Evolutionary conservation across 805 yeast genomes (phyloP), one percentile per base, ranked within the genome.

Genomic region (Blastobotrys muscicola): DNA sequence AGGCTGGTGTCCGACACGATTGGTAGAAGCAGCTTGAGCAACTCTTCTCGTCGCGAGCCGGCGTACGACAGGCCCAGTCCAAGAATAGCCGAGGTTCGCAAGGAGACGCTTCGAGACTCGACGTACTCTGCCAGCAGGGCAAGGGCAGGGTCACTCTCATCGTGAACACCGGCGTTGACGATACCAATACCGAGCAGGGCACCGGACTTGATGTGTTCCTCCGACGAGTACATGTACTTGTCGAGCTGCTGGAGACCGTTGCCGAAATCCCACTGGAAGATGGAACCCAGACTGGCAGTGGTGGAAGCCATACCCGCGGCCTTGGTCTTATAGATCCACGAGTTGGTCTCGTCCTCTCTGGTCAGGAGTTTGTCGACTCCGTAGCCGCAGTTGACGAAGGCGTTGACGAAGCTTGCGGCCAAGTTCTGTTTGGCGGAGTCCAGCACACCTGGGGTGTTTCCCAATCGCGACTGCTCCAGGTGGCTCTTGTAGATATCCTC

Each of bases 31-130:
- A 89, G 67, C 47, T 79, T 81, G 55, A 82, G 69, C 20, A 92
- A 78, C 49, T 84, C 94, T 55, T 81, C 87, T 56, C 92, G 83
- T 49, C 85, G 80, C 30, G 95, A 82, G 5, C 98, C 98, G 3
- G 97, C 90, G 65, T 85, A 92, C 0, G 97, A 90, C 53, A 92
- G 75, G 39, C 97, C 97, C 45, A 92, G 71, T 51, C 98, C 97
- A 45, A 83, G 74, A 38, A 92, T 82, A 4, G 97, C 85, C 6
- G 96, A 75, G 4, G 87, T 71, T 48, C 85, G 80, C 51, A 85
- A 70, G 43, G 76, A 67, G 47, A 74, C 71, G 51, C 77, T 78
- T 7, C 78, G 64, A 53, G 78, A 83, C 40, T 74, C 71, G 26
- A 85, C 81, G 56, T 83, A 85, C 50, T 90, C 97, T 7, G 59